Evolutionary conservation across 1,284 basidiomycete genomes (phyloP), one percentile per base, ranked within the genome.

Genomic region (Caloboletus firmus): DNA sequence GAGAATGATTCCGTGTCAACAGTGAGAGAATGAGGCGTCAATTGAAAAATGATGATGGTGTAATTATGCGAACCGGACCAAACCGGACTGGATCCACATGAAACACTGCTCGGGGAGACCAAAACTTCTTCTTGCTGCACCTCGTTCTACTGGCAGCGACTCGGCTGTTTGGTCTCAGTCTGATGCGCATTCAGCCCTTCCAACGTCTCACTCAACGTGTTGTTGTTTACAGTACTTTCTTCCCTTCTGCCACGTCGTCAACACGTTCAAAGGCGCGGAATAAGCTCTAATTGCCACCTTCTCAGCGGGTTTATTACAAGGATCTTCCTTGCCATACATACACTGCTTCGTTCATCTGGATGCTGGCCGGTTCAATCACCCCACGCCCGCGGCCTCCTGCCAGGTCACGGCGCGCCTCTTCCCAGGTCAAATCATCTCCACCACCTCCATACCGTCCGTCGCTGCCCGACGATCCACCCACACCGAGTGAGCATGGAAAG

Each of bases 321-420:
- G 45, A 58, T 36, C 37, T 49, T 47, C 53, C 8, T 62, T 62
- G 26, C 61, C 28, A 24, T 47, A 45, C 35, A 43, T 26, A 57
- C 24, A 54, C 24, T 28, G n/a, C 28, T 24, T 41, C 31, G 15
- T 11, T 47, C 42, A 36, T 58, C 58, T 37, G 48, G 46, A 84
- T 84, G 82, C 68, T 84, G 52, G 75, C 79, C 32, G 74, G 70
- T 55, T 70, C 72, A 48, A 64, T 69, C 13, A 75, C 79, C 39
- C 77, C 78, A 36, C 79, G 84, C 18, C 83, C 84, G 5, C 76
- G 80, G 8, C 84, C 84, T 8, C 84, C 84, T 41, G 84, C 83
- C 5, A 80, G 80, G 70, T 66, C 75, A 24, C 77, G 83, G 47
- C 77, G 80, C 46, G 54, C 72, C 35, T 74, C 74, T 28, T 71